A percentile compares a stretch with the other conserved stretches of the same genome.
Conservation (phyloP, 305 asterid species). For the Rubia tinctorum region DNA sequence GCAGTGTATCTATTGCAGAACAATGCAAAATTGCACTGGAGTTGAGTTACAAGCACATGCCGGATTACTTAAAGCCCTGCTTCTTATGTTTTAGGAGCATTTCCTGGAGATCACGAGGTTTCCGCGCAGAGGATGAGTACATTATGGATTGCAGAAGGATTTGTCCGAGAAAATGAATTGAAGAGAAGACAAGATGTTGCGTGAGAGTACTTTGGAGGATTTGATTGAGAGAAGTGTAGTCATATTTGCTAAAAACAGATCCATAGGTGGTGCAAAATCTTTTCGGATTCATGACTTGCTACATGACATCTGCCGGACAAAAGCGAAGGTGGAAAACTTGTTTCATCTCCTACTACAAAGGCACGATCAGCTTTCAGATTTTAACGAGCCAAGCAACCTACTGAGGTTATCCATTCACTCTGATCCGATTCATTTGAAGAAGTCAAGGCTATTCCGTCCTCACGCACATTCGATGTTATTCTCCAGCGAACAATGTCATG, state of each 20-base stretch:
- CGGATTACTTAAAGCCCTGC: neutral
- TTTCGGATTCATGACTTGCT: neutral
- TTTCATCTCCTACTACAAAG: neutral
- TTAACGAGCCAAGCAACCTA: neutral
- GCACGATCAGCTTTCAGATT: neutral
- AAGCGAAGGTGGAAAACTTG: neutral
- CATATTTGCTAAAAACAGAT: neutral
- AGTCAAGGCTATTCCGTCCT: neutral
- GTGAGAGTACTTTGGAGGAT: neutral
- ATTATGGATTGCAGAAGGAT: neutral
- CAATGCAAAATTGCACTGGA: neutral
- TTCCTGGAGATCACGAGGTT: neutral
- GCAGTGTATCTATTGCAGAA: neutral
- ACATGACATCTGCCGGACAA: neutral
- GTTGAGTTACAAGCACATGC: neutral
- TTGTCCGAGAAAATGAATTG: neutral
- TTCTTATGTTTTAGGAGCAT: neutral
- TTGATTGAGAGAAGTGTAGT: neutral
- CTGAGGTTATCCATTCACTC: neutral
- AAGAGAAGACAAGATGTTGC: neutral
- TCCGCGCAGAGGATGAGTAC: neutral
- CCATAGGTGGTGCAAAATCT: neutral
- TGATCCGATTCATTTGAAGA: neutral
- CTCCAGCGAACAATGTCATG: neutral
- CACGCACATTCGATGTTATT: neutral